Percentiles rank a stretch among this genome's conserved stretches.
These are phyloP conservation scores for Oryza rufipogon DNA, from an alignment of 176 grass and related monocot species.

Conservation along the genomic window DNA sequence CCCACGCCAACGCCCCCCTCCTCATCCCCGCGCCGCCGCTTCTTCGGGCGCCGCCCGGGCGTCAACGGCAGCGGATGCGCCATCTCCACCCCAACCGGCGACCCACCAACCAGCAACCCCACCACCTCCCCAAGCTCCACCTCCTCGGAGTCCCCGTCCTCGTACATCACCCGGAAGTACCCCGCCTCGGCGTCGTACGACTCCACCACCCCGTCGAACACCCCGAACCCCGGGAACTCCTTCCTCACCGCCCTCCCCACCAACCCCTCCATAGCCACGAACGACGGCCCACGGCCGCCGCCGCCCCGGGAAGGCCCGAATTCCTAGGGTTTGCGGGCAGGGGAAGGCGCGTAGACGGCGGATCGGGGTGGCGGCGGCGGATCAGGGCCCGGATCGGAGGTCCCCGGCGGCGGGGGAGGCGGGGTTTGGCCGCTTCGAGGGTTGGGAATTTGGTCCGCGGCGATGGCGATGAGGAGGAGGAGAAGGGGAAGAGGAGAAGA, in stretches of 20 bases:
- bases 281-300: neutral
- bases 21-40: conserved; percentile 44
- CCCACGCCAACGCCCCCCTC: neutral
- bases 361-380: conserved; percentile 38
- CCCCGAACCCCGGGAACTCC: conserved; percentile 69
- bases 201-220: conserved; percentile 62
- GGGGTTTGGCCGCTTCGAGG: too few species aligned
- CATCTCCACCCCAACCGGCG: too few species aligned
- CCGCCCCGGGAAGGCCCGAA: neutral
- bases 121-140: conserved; percentile 73
- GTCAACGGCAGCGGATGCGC: conserved; percentile 24
- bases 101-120: conserved; percentile 59
- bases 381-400: conserved; percentile 36
- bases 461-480: neutral
- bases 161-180: conserved; percentile 83
- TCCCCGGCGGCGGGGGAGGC: neutral
- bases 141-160: conserved; percentile 92
- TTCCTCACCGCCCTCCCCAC: conserved; percentile 79
- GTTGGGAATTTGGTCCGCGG: conserved; percentile 1
- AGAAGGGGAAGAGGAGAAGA: neutral
- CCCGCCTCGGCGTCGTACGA: conserved; percentile 75
- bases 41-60: conserved; percentile 52
- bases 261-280: conserved; percentile 50
- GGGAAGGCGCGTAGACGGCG: conserved; percentile 22
- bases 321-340: conserved; percentile 51